A percentile compares a stretch with the other conserved stretches of the same genome.
phyloP scores from a whole-genome alignment of 2,329 filamentous ascomycete species.

The Alternaria sp. region DNA sequence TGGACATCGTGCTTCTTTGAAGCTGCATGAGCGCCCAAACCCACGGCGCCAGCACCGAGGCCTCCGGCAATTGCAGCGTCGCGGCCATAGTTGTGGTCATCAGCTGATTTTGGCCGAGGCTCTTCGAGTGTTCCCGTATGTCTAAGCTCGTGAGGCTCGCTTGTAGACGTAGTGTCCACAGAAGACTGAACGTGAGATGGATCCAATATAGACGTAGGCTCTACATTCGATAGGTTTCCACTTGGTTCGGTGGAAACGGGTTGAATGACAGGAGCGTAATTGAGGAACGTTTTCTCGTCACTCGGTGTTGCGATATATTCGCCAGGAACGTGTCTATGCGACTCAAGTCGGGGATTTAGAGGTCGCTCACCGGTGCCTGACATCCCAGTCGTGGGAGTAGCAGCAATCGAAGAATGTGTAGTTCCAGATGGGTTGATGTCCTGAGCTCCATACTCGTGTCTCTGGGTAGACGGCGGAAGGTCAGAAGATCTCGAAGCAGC shows the following conservation, averaged over 20 bases:
- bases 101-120: constrained; percentile 24
- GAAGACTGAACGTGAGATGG: constrained; percentile 1
- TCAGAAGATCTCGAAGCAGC: constrained; percentile 18
- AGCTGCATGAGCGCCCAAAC: constrained; percentile 29
- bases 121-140: constrained; percentile 36
- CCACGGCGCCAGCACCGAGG: constrained; percentile 34
- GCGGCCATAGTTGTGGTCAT: constrained; percentile 35
- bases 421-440: constrained; percentile 27
- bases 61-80: constrained; percentile 40
- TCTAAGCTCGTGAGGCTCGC: constrained; percentile 28
- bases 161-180: background rate
- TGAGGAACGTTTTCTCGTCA: constrained; percentile 39
- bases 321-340: constrained; percentile 46
- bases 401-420: constrained; percentile 2
- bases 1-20: constrained; percentile 23
- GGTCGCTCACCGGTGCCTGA: constrained; percentile 16
- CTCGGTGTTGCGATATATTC: constrained; percentile 43
- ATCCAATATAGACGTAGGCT: constrained; percentile 1
- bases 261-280: constrained; percentile 17
- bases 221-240: background rate
- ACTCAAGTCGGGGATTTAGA: constrained; percentile 43
- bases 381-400: background rate
- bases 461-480: constrained; percentile 9
- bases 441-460: constrained; percentile 26
- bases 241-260: constrained; percentile 2